Conservation (phyloP, 306 rosid species). For the Abrus pulchellus region DNA sequence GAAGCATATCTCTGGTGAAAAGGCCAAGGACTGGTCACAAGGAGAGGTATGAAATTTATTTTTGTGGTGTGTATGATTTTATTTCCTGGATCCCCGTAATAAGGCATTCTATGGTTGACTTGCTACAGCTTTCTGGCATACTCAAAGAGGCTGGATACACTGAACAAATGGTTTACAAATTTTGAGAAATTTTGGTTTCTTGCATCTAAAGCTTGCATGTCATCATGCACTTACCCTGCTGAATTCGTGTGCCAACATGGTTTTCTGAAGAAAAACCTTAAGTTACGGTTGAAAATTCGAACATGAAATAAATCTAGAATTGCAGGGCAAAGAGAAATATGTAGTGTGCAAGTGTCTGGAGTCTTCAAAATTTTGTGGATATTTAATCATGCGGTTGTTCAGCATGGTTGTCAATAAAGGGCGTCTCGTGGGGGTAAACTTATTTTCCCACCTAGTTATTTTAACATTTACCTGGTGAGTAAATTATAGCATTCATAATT, state of each 20-base stretch:
- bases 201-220: conserved; percentile 40
- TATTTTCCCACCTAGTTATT: background rate
- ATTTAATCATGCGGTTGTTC: conserved; percentile 18
- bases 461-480: background rate
- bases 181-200: conserved; percentile 56
- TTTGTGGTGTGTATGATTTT: conserved; percentile 31
- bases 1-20: conserved; percentile 88
- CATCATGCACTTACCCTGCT: background rate
- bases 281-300: conserved; percentile 39
- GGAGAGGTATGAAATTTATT: conserved; percentile 81
- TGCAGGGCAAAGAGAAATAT: conserved; percentile 36
- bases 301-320: conserved; percentile 49
- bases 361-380: conserved; percentile 43
- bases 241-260: conserved; percentile 46
- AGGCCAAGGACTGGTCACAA: conserved; percentile 87
- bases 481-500: background rate
- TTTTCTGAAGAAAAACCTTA: conserved; percentile 43
- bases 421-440: conserved; percentile 9
- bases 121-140: conserved; percentile 80
- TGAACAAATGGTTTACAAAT: conserved; percentile 97
- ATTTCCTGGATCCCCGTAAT: conserved; percentile 18
- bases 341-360: conserved; percentile 9
- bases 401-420: conserved; percentile 46
- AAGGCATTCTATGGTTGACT: conserved; percentile 38
- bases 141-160: conserved; percentile 90